Evolutionary conservation across 176 grass and related monocot species (phyloP), one percentile per base, ranked within the genome.

Genomic region (Musa itinerans): DNA sequence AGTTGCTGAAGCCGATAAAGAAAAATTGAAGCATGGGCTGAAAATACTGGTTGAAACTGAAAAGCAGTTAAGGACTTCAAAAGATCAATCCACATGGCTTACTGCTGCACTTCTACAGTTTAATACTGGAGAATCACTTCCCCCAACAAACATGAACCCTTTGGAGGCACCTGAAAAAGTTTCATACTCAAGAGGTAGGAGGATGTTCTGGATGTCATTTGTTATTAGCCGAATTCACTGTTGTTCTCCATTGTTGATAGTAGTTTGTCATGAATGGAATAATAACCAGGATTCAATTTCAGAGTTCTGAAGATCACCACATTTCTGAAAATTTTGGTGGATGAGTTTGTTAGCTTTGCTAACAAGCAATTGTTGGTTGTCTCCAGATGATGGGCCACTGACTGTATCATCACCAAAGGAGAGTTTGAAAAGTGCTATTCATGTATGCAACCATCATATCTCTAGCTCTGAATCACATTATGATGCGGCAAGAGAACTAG

Each of bases 41-140:
- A 88, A 97, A 89, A 90, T 97, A 91, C 94, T 97, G 81, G 86
- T 88, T 82, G 93, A 97, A 78, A 91, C 90, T 53, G 94, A 98
- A 79, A 98, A 93, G 78, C 94, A 98, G 80, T 72, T 98, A 52
- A 91, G 87, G 75, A 90, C 90, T 25, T 85, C 90, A 53, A 93
- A 89, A 68, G 90, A 93, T 73, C 87, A 90, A 74, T 89, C 90
- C 65, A 98, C 94, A 63, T 98, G 94, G 94, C 88, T 93, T 65
- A 98, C 90, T 50, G 90, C 94, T 51, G 94, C 94, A 12, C 82
- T 98, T 76, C 87, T 98, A 78, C 86, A 98, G 80, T 92, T 96
- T 74, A 92, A 92, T 79, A 90, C 81, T 74, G 85, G 83, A 75
- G 93, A 96, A 64, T 79, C 89, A 22, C 84, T 83, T 75, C 76